Percentiles rank a stretch among this genome's conserved stretches.
These are phyloP conservation scores for Lophiotrema nucula DNA, from an alignment of 495 filamentous ascomycete species.

Conservation along the genomic window DNA sequence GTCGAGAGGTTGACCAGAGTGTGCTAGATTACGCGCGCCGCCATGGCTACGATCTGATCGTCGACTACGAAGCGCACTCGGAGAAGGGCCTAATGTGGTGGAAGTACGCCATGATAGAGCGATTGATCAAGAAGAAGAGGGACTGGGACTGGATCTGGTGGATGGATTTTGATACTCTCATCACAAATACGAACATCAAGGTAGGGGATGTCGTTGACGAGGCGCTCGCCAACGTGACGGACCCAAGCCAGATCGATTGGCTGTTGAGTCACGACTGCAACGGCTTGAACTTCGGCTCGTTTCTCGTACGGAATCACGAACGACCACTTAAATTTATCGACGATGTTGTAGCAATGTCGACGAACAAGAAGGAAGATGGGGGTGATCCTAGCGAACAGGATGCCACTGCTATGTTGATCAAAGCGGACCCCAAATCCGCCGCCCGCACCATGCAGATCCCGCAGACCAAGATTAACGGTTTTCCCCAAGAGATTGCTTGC, in stretches of 20 bases:
- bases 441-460: conserved; percentile 24
- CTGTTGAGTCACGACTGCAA: conserved; percentile 34
- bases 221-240: conserved; percentile 20
- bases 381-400: conserved; percentile 37
- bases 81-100: conserved; percentile 24
- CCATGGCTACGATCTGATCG: conserved; percentile 34
- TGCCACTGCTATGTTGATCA: conserved; percentile 30
- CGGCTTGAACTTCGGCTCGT: conserved; percentile 39
- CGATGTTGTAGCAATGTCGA: conserved; percentile 17
- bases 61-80: conserved; percentile 35
- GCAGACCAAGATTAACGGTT: conserved; percentile 38
- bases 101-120: conserved; percentile 38
- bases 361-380: conserved; percentile 5
- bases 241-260: conserved; percentile 27
- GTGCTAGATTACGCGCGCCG: conserved; percentile 28
- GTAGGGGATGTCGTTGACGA: conserved; percentile 34
- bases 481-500: conserved; percentile 38
- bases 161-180: conserved; percentile 31
- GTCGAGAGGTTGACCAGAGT: neutral
- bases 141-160: conserved; percentile 43
- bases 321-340: conserved; percentile 32
- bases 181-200: conserved; percentile 28
- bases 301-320: conserved; percentile 31
- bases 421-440: neutral
- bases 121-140: conserved; percentile 22